These are phyloP conservation scores for Datisca glomerata DNA, from an alignment of 306 rosid species.

Conservation along the genomic window DNA sequence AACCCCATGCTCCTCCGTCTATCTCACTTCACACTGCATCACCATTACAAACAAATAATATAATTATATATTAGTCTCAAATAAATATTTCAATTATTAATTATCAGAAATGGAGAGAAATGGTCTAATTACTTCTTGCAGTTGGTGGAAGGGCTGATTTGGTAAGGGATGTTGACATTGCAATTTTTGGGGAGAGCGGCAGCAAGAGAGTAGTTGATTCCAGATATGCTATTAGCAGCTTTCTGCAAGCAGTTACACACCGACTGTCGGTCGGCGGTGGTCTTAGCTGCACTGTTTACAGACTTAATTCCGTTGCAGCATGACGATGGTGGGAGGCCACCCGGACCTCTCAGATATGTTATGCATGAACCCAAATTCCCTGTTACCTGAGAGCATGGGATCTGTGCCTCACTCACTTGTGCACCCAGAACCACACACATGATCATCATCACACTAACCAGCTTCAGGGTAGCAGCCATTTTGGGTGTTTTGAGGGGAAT, in stretches of 20 bases:
- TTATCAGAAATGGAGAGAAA: neutral
- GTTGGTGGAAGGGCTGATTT: conserved; percentile 20
- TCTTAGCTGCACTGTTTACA: conserved; percentile 28
- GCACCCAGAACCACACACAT: conserved; percentile 15
- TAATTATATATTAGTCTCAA: too few relatives aligned
- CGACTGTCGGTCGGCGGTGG: conserved; percentile 31
- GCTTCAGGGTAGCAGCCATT: conserved; percentile 3
- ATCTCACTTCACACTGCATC: neutral
- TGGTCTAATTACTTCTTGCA: conserved; percentile 10
- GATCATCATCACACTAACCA: conserved; percentile 13
- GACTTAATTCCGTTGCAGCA: conserved; percentile 41
- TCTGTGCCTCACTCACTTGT: conserved; percentile 13
- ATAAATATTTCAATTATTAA: too few relatives aligned
- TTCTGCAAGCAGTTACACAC: conserved; percentile 43
- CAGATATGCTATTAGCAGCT: conserved; percentile 14
- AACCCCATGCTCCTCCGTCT: neutral
- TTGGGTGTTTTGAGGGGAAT: too few relatives aligned
- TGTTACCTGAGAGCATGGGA: conserved; percentile 30
- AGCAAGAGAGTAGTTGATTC: conserved; percentile 16
- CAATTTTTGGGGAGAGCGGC: conserved; percentile 31
- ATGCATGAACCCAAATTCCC: conserved; percentile 24
- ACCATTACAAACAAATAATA: too few relatives aligned
- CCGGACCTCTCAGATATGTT: conserved; percentile 9
- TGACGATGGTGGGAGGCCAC: neutral
- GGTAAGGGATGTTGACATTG: conserved; percentile 21